Evolutionary conservation across 495 filamentous ascomycete genomes (phyloP).

Genomic region (Aspergillus leporis): DNA sequence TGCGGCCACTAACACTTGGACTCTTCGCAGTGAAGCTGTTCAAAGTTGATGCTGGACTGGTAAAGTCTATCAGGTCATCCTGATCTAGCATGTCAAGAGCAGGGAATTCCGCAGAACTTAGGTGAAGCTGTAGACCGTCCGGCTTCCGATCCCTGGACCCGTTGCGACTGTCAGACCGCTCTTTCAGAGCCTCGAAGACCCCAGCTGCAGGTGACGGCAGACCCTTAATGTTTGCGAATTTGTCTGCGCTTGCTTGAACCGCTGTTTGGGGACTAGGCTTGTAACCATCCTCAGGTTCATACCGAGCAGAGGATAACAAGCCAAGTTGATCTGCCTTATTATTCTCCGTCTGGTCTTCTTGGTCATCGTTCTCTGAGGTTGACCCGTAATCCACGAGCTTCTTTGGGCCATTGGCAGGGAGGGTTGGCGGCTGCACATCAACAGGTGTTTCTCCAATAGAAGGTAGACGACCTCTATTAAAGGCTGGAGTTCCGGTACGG

Average conservation of each 20-base stretch:
- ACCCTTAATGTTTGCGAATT: constrained; percentile 47
- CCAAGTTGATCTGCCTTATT: constrained; percentile 27
- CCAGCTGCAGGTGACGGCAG: constrained; percentile 60
- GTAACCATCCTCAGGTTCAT: constrained; percentile 44
- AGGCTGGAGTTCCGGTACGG: constrained; percentile 72
- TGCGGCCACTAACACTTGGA: constrained; percentile 59
- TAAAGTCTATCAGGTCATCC: constrained; percentile 36
- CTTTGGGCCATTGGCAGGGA: constrained; percentile 40
- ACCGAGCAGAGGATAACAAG: constrained; percentile 52
- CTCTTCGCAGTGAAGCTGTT: constrained; percentile 53
- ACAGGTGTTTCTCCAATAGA: constrained; percentile 81
- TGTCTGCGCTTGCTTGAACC: constrained; percentile 44
- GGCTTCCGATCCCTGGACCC: constrained; percentile 81
- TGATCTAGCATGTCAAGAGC: constrained; percentile 21
- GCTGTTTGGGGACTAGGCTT: constrained; percentile 54
- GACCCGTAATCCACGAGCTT: constrained; percentile 51
- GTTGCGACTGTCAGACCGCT: constrained; percentile 60
- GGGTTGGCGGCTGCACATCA: constrained; percentile 52
- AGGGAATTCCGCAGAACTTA: constrained; percentile 56
- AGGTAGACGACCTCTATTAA: constrained; percentile 67
- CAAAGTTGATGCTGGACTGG: constrained; percentile 49
- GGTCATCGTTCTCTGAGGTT: constrained; percentile 46
- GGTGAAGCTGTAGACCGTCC: constrained; percentile 73
- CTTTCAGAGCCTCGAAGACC: constrained; percentile 57
- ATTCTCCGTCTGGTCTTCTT: constrained; percentile 34